Conservation (phyloP, 345 rosid genomes). For the Pugionium cornutum region DNA sequence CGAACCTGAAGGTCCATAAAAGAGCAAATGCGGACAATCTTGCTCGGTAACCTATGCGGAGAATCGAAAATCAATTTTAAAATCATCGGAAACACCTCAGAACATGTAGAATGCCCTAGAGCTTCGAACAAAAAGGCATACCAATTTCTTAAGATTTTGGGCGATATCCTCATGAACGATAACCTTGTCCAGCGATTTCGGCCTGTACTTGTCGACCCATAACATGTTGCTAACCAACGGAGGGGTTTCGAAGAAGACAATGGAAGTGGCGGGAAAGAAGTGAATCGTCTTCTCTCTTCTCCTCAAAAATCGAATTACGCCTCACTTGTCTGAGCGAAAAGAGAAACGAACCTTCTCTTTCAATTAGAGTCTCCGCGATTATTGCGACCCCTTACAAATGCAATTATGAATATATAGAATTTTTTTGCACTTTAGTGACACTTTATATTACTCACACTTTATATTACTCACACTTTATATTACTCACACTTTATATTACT, state of each 20-base stretch:
- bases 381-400: no score
- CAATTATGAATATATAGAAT: no score
- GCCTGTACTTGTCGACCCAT: conserved; percentile 99
- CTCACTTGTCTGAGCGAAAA: no score
- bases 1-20: conserved; percentile 93
- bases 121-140: conserved; percentile 38
- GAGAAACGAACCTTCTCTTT: no score
- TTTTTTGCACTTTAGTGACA: no score
- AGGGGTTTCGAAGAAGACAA: background rate
- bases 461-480: no score
- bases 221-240: conserved; percentile 51
- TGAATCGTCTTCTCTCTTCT: conserved; percentile 29
- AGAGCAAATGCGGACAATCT: conserved; percentile 94
- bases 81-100: background rate
- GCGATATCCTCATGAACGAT: conserved; percentile 81
- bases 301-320: background rate
- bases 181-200: conserved; percentile 80
- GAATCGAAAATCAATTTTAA: conserved; percentile 2
- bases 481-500: no score
- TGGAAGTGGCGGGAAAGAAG: conserved; percentile 38
- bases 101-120: background rate
- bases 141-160: conserved; percentile 85
- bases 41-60: conserved; percentile 70
- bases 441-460: no score
- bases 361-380: no score